Percentiles rank a stretch among this genome's conserved stretches.
These are phyloP conservation scores for Penicillium samsonianum DNA, from an alignment of 495 filamentous ascomycete species.

Conservation along the genomic window DNA sequence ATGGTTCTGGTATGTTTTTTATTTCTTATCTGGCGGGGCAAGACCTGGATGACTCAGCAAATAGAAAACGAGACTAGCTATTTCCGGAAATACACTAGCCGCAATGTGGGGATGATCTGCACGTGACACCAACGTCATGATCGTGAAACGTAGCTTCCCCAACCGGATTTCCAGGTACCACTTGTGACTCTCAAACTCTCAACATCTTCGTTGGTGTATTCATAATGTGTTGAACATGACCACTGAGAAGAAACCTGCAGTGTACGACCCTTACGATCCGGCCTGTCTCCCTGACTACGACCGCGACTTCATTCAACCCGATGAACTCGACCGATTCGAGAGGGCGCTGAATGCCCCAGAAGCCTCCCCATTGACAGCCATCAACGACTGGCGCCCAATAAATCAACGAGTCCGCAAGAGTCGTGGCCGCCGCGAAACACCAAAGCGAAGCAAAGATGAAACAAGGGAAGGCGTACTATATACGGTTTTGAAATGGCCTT, in stretches of 20 bases:
- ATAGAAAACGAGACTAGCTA: neutral
- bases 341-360: conserved; percentile 53
- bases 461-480: conserved; percentile 93
- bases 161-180: conserved; percentile 24
- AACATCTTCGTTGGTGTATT: conserved; percentile 2
- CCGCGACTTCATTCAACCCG: conserved; percentile 62
- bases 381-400: conserved; percentile 85
- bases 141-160: conserved; percentile 11
- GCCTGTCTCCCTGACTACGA: conserved; percentile 61
- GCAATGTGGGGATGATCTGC: conserved; percentile 9
- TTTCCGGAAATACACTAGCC: conserved; percentile 2
- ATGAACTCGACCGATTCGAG: conserved; percentile 53
- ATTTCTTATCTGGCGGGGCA: conserved; percentile 14
- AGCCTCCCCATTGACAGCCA: conserved; percentile 59
- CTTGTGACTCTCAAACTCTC: neutral
- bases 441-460: conserved; percentile 74
- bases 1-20: conserved; percentile 4
- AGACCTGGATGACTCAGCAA: conserved; percentile 8
- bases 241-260: conserved; percentile 30
- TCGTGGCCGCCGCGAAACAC: conserved; percentile 43
- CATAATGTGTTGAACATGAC: conserved; percentile 43
- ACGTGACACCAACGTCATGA: conserved; percentile 32
- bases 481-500: conserved; percentile 84
- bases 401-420: conserved; percentile 62
- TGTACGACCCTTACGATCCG: conserved; percentile 41